A percentile compares a stretch with the other conserved stretches of the same genome.
Evolutionary conservation across 208 protist genomes (phyloP).

Genomic region (Trypanosoma cruzi): DNA sequence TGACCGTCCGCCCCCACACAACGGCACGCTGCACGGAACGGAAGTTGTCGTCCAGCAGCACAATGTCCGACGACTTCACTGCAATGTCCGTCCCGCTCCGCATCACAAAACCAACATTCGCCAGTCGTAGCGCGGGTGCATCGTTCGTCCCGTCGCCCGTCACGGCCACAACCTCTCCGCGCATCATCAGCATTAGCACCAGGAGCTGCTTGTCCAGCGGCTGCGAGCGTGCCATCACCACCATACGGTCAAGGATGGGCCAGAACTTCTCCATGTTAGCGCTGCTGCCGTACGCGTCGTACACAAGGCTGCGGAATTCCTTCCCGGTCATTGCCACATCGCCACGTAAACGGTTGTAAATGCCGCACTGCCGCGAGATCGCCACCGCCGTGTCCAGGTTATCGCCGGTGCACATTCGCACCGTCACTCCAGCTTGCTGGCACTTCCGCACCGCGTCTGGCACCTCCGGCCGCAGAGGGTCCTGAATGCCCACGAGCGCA

Average conservation of each 20-base stretch:
- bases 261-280: constrained; percentile 74
- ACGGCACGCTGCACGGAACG: constrained; percentile 95
- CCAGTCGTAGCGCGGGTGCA: constrained; percentile 94
- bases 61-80: constrained; percentile 92
- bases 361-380: constrained; percentile 94
- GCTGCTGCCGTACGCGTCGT: constrained; percentile 78
- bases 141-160: constrained; percentile 98
- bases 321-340: constrained; percentile 89
- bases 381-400: constrained; percentile 93
- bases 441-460: constrained; percentile 89
- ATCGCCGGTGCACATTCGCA: constrained; percentile 97
- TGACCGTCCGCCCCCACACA: constrained; percentile 91
- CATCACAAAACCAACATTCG: constrained; percentile 98
- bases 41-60: constrained; percentile 99
- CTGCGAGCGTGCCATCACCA: constrained; percentile 88
- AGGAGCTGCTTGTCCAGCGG: constrained; percentile 91
- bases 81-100: constrained; percentile 96
- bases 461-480: constrained; percentile 96
- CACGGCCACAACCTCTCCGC: constrained; percentile 81
- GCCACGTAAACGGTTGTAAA: constrained; percentile 61
- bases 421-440: constrained; percentile 93
- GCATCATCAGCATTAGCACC: constrained; percentile 79
- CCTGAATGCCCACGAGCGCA: constrained; percentile 95
- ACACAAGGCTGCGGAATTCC: constrained; percentile 87
- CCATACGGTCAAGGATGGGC: constrained; percentile 72